A percentile compares a stretch with the other conserved stretches of the same genome.
Conservation (phyloP, 805 yeast genomes). For the Schizosaccharomyces lindneri region DNA sequence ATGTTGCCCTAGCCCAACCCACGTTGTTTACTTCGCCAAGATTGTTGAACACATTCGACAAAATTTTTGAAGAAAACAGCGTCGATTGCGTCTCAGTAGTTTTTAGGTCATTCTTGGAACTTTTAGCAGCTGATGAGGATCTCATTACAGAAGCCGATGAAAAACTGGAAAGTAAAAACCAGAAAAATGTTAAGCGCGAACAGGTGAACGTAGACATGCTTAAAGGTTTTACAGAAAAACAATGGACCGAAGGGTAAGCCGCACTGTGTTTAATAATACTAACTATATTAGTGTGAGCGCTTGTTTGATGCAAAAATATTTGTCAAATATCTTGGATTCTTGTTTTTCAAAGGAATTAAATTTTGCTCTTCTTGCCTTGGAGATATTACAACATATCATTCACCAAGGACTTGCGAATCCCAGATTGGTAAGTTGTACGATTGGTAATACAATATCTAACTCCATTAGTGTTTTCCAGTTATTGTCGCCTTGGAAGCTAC, state of each 20-base stretch:
- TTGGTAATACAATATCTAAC: not conserved
- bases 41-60: not conserved
- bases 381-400: not conserved
- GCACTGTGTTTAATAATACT: not conserved
- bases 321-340: not conserved
- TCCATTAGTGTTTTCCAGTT: not conserved
- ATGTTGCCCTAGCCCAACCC: not conserved
- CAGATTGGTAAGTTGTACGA: not conserved
- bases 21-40: not conserved
- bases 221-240: not conserved
- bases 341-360: not conserved
- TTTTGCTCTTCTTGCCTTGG: not conserved
- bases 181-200: not conserved
- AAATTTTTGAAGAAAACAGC: not conserved
- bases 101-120: not conserved
- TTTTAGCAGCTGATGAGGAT: not conserved
- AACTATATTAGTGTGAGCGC: not conserved
- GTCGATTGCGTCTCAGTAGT: not conserved
- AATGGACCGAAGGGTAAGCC: not conserved
- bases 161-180: not conserved
- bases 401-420: not conserved
- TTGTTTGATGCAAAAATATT: not conserved
- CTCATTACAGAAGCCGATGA: not conserved
- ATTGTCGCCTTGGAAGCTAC: not conserved
- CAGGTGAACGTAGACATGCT: not conserved